These are phyloP conservation scores for Zymoseptoria ardabiliae DNA, from an alignment of 2,329 filamentous ascomycete species.

Conservation along the genomic window DNA sequence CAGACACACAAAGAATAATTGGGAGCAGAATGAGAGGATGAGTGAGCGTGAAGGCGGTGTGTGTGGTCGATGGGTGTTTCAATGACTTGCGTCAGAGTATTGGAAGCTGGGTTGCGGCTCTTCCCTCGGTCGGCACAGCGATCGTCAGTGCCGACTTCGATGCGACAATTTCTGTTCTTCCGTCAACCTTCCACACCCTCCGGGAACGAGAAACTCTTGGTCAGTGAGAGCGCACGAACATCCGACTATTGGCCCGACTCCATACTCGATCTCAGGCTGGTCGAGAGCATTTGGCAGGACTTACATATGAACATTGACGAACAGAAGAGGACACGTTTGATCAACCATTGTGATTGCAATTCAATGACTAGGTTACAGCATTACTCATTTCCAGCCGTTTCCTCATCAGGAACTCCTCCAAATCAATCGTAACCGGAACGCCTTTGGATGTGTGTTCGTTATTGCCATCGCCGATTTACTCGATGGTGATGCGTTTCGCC, in stretches of 20 bases:
- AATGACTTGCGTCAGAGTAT: background rate
- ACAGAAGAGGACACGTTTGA: background rate
- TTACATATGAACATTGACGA: background rate
- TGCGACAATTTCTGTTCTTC: too few relatives aligned
- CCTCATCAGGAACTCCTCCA: background rate
- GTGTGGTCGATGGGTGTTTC: background rate
- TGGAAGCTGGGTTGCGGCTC: background rate
- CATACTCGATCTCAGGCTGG: background rate
- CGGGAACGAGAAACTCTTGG: background rate
- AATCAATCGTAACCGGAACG: background rate
- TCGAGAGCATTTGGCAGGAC: background rate
- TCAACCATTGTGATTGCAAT: background rate
- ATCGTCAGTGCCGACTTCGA: background rate
- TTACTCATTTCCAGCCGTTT: background rate
- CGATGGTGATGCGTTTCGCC: constrained; percentile 49
- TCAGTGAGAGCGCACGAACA: background rate
- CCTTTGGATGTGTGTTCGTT: background rate
- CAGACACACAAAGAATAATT: background rate
- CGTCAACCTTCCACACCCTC: too few relatives aligned
- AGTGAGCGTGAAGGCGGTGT: background rate
- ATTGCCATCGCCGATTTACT: constrained; percentile 35
- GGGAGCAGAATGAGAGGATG: background rate
- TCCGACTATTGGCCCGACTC: background rate
- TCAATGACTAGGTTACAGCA: background rate
- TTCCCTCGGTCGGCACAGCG: background rate